A percentile compares a stretch with the other conserved stretches of the same genome.
Conservation (phyloP, 2,329 filamentous ascomycete genomes). For the Fusarium oxysporum region DNA sequence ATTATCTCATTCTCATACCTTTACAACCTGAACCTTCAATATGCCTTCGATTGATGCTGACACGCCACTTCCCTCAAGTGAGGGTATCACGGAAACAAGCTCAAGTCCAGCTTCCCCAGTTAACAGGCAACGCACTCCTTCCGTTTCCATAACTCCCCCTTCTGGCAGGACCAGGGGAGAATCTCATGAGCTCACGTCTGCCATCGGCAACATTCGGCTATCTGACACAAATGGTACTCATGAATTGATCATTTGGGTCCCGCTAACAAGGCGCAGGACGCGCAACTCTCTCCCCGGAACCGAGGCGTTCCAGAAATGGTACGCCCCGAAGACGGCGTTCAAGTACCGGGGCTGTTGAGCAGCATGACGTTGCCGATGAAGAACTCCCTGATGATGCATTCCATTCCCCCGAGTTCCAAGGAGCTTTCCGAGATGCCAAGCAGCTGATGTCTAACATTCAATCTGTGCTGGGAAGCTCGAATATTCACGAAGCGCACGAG, state of each 20-base stretch:
- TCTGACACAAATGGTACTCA: slow-evolving; percentile 5
- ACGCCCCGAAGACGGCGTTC: slow-evolving; percentile 23
- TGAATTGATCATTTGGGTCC: neutral
- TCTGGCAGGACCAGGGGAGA: neutral
- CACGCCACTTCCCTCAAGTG: slow-evolving; percentile 1
- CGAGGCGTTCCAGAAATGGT: neutral
- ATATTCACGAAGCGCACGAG: slow-evolving; percentile 51
- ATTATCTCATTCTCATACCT: neutral
- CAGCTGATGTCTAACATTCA: slow-evolving; percentile 47
- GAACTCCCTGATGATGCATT: slow-evolving; percentile 52
- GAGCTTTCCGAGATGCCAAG: slow-evolving; percentile 50
- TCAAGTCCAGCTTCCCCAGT: neutral
- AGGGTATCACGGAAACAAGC: neutral
- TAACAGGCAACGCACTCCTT: slow-evolving; percentile 24
- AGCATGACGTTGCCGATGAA: slow-evolving; percentile 48
- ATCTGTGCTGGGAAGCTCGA: slow-evolving; percentile 50
- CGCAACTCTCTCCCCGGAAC: slow-evolving; percentile 24
- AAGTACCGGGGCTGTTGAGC: neutral
- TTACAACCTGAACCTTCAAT: neutral
- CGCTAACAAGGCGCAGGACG: neutral
- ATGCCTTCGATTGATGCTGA: neutral
- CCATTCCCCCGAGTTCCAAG: slow-evolving; percentile 51
- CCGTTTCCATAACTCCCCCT: slow-evolving; percentile 22
- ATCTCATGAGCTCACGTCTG: neutral
- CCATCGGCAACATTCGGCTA: slow-evolving; percentile 16